Conservation (phyloP, 1,284 basidiomycete genomes). For the Apiotrichum brassicae region DNA sequence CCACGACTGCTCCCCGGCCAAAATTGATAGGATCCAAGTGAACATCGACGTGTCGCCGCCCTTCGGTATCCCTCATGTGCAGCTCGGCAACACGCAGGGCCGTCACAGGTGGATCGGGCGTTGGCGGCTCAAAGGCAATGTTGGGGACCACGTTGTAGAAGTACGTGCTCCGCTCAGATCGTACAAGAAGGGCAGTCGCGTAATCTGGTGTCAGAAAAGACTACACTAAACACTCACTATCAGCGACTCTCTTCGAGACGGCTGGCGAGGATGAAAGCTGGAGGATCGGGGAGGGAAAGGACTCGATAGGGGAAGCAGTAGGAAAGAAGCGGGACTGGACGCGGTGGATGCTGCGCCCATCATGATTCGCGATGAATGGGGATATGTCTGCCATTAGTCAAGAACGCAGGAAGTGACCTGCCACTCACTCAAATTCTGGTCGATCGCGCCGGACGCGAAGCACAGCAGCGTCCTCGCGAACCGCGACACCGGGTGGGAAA, state of each 20-base stretch:
- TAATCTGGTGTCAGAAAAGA: conserved; percentile 15
- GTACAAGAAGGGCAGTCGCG: conserved; percentile 20
- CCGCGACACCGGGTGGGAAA: conserved; percentile 15
- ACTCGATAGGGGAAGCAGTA: conserved; percentile 5
- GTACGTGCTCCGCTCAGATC: no score
- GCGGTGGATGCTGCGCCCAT: no score
- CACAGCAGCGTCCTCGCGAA: conserved; percentile 17
- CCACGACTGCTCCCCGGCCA: conserved; percentile 28
- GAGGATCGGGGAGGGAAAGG: not conserved
- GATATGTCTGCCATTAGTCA: conserved; percentile 21
- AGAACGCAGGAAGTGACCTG: no score
- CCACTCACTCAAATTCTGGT: conserved; percentile 28
- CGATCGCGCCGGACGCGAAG: conserved; percentile 29
- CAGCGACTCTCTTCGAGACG: not conserved
- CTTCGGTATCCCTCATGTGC: conserved; percentile 11
- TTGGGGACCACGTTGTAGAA: conserved; percentile 24
- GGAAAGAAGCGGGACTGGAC: conserved; percentile 14
- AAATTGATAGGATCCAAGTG: conserved; percentile 25
- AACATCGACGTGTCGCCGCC: conserved; percentile 27
- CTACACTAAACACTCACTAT: not conserved
- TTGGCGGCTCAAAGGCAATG: conserved; percentile 13
- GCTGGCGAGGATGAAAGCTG: conserved; percentile 4
- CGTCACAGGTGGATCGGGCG: conserved; percentile 7
- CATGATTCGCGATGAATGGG: conserved; percentile 22
- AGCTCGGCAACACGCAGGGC: conserved; percentile 12